Base-by-base conservation (phyloP, 495 filamentous ascomycete genomes). In the Pseudoneurospora amorphoporcata region DNA sequence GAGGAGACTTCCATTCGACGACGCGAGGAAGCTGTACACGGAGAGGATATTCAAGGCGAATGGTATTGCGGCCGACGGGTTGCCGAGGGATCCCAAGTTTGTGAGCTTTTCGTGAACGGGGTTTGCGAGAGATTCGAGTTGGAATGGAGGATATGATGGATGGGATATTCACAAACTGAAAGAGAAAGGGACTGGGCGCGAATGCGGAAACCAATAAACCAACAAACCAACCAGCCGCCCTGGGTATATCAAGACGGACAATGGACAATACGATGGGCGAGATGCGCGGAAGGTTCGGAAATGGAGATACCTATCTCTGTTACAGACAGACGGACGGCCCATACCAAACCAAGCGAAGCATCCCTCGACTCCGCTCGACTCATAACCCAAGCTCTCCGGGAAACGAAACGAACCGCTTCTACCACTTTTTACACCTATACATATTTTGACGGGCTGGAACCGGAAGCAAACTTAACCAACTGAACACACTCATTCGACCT, bases 71-170 rank as follows among this genome's bases (percentile, higher is more conserved):
- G 84, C 90, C 17, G 96, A 98, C 81, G 95, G 96, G 41, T 82
- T 89, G 77, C 95, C 95, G 69, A 89, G 89, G 79, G 95, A 98
- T 86, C 93, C 94, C 72, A 97, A 97, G 84, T 96, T 97, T 79
- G 93, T 97, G 12, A 94, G 92, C 71, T 97, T 97, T 81, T 95
- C 92, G 37, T 96, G 70, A 79, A 38, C 38, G 16, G 23, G 2
- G 35, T 16, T 32, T 39, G n/a, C 68, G 12, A 35, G 39, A 40
- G 4, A 8, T 40, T 40, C 39, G 39, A 40, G 5, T 8, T 12
- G 39, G 39, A 40, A 40, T 12, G 8, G 53, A 35, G 14, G 14
- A 65, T 65, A 65, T 17, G 29, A 65, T 65, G 5, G 14, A 35
- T 61, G 53, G 29, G 29, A 35, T 65, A 1, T 17, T 37, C 14